Evolutionary conservation across 352 stramenopile species (phyloP), one percentile per base, ranked within the genome.

Genomic region (Phytophthora crassamura): DNA sequence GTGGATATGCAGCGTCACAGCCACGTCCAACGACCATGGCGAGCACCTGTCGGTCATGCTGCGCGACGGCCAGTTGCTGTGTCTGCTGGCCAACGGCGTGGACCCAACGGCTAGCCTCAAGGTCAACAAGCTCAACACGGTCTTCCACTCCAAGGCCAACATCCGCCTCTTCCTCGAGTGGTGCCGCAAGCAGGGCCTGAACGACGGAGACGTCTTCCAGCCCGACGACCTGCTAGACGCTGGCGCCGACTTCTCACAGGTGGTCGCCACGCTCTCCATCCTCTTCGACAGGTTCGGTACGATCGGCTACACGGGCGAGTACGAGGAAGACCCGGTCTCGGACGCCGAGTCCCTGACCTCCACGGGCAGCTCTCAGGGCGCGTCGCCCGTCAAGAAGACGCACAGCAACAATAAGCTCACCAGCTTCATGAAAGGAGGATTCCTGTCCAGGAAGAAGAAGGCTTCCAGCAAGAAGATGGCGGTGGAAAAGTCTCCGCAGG

Each of bases 101-200:
- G 88, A 96, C 62, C 79, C 86, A 25, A 47, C 16, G 28, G 86
- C 88, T 18, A 85, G 84, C 51, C 70, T 95, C 64, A 93, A 91
- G 58, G 73, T 94, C 55, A 96, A 95, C 72, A 91, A 91, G 58
- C 83, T 96, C 59, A 94, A 90, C 68, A 96, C 88, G 38, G 83
- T 92, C 38, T 96, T 95, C 74, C 88, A 96, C 67, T 88, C 85
- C 32, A 93, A 93, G 58, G 78, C 82, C 64, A 96, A 96, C 70
- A 86, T 93, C 41, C 82, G 80, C 14, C 75, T 90, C 33, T 96
- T 96, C 54, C 70, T 89, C 38, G 78, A 93, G 45, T 96, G 88
- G 88, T 94, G 85, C 47, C 75, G 77, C 46, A 62, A 74, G 30
- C 80, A 94, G 48, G 86, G 86, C 2, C 51, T 96, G 11, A 76